Conservation (phyloP, 352 stramenopile species). For the Hyphochytrium catenoides region DNA sequence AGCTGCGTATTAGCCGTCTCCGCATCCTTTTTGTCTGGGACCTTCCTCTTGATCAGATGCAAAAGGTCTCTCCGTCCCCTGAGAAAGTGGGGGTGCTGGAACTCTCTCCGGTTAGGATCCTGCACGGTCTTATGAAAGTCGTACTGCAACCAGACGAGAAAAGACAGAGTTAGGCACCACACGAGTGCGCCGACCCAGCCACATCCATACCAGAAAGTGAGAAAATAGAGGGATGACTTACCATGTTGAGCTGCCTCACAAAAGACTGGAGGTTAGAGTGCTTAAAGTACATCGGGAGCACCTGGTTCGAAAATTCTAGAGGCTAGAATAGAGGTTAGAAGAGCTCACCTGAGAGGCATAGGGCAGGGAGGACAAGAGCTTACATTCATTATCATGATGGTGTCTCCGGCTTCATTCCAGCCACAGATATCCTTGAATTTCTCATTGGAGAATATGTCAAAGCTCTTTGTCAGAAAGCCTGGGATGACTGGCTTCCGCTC, state of each 20-base stretch:
- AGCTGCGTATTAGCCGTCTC: background rate
- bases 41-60: conserved; percentile 63
- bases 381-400: conserved; percentile 62
- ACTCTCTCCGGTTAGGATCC: conserved; percentile 74
- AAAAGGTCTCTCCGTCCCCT: conserved; percentile 51
- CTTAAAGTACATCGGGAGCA: conserved; percentile 71
- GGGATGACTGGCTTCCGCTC: conserved; percentile 57
- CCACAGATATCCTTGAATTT: conserved; percentile 55
- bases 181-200: background rate
- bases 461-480: conserved; percentile 76
- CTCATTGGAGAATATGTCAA: conserved; percentile 70
- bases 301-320: conserved; percentile 44
- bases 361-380: conserved; percentile 13
- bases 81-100: conserved; percentile 75
- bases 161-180: too few relatives aligned
- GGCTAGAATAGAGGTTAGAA: conserved; percentile 20
- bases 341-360: conserved; percentile 1
- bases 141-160: too few relatives aligned
- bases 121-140: conserved; percentile 75
- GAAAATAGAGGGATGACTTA: background rate
- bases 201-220: background rate
- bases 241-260: conserved; percentile 74
- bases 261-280: conserved; percentile 81
- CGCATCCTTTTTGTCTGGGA: conserved; percentile 7
- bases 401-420: conserved; percentile 68